Evolutionary conservation across 164 flowering plant genomes (phyloP).

Genomic region (Euptelea pleiosperma): DNA sequence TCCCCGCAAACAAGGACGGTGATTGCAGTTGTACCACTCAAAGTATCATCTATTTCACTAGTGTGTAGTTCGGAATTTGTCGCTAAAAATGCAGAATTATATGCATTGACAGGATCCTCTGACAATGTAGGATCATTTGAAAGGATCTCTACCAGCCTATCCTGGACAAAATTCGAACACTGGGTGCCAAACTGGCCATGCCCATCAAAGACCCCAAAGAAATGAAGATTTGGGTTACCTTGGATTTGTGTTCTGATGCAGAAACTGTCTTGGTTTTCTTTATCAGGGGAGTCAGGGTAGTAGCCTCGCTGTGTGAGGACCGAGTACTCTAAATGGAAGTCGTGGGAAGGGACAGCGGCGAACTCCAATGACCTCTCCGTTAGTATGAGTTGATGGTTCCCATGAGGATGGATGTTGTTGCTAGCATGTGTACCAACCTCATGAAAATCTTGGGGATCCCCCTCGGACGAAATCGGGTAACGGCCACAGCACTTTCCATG

Average conservation of each 20-base stretch:
- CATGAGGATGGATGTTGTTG: slow-evolving; percentile 2
- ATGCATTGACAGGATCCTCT: slow-evolving; percentile 79
- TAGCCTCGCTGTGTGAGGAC: slow-evolving; percentile 71
- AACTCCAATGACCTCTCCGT: slow-evolving; percentile 46
- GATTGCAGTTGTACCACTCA: slow-evolving; percentile 98
- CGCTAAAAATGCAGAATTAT: slow-evolving; percentile 51
- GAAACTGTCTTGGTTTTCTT: slow-evolving; percentile 86
- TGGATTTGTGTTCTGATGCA: slow-evolving; percentile 63
- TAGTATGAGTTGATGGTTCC: slow-evolving; percentile 23
- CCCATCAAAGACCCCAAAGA: slow-evolving; percentile 97
- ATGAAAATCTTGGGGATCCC: slow-evolving; percentile 22
- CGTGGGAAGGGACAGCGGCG: slow-evolving; percentile 65
- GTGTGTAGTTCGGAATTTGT: slow-evolving; percentile 61
- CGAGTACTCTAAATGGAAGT: slow-evolving; percentile 60
- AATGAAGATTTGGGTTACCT: slow-evolving; percentile 85
- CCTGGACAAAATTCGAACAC: slow-evolving; percentile 77
- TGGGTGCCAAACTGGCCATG: slow-evolving; percentile 79
- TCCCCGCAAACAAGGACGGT: slow-evolving; percentile 76
- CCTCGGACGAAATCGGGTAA: slow-evolving; percentile 41
- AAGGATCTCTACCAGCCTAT: slow-evolving; percentile 60
- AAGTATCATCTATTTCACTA: slow-evolving; percentile 81
- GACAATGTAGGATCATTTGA: slow-evolving; percentile 46
- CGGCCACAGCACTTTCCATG: slow-evolving; percentile 67
- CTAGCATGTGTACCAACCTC: slow-evolving; percentile 19
- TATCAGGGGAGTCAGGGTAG: slow-evolving; percentile 83